Percentiles rank a stretch among this genome's conserved stretches.
These are phyloP conservation scores for Mycena venus DNA, from an alignment of 768 basidiomycete genomes.

Conservation along the genomic window DNA sequence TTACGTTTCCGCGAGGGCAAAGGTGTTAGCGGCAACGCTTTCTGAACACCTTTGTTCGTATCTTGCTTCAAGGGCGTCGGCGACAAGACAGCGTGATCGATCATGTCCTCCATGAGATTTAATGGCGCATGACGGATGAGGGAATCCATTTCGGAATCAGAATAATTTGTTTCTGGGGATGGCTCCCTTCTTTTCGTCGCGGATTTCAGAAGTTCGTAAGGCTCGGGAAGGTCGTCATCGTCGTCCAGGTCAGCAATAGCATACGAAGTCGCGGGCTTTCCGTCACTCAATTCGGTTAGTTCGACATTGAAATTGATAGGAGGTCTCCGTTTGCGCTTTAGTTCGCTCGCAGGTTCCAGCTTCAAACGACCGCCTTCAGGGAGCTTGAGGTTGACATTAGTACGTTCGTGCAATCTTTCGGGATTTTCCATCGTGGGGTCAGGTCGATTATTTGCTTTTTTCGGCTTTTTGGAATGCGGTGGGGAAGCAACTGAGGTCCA, in stretches of 20 bases:
- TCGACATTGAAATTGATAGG: constrained; percentile 64
- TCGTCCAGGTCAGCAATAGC: constrained; percentile 40
- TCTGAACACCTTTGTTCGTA: background rate
- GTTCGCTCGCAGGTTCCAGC: constrained; percentile 44
- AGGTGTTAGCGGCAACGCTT: constrained; percentile 16
- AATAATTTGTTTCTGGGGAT: constrained; percentile 54
- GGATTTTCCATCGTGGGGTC: constrained; percentile 53
- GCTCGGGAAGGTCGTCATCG: constrained; percentile 61
- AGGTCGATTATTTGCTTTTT: constrained; percentile 38
- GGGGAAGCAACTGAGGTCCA: constrained; percentile 5
- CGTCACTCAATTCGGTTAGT: constrained; percentile 57
- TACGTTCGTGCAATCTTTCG: constrained; percentile 58
- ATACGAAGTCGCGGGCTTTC: constrained; percentile 30
- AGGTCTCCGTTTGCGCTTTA: constrained; percentile 46
- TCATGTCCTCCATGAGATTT: constrained; percentile 30
- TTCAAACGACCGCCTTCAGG: constrained; percentile 60
- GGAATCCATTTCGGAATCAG: constrained; percentile 58
- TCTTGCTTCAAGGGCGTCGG: background rate
- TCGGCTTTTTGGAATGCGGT: constrained; percentile 27
- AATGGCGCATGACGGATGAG: constrained; percentile 55
- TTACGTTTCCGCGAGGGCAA: constrained; percentile 22
- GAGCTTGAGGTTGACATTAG: constrained; percentile 56
- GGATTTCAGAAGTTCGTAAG: constrained; percentile 46
- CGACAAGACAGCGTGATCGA: background rate
- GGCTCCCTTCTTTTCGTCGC: constrained; percentile 23